phyloP scores from a whole-genome alignment of 1,139 yeast species.

The Candida neerlandica region DNA sequence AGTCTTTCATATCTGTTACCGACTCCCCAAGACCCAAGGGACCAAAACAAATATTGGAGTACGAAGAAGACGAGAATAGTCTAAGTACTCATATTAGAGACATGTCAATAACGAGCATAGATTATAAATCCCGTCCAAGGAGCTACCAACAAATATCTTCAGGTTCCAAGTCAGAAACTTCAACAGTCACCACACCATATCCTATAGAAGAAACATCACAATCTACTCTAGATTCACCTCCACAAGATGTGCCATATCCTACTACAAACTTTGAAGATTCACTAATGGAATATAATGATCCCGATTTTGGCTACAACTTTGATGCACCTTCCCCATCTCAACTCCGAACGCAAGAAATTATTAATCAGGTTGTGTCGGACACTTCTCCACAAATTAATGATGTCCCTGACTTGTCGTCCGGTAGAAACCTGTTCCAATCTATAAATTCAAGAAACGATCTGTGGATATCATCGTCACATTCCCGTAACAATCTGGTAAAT shows the following conservation, averaged over 20 bases:
- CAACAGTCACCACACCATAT: constrained; percentile 8
- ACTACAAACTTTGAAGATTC: constrained; percentile 12
- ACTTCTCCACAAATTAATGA: constrained; percentile 12
- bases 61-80: constrained; percentile 19
- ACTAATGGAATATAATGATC: constrained; percentile 7
- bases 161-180: constrained; percentile 11
- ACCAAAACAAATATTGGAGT: constrained; percentile 43
- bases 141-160: constrained; percentile 18
- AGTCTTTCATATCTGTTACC: constrained; percentile 17
- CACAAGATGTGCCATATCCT: constrained; percentile 12
- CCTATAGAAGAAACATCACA: constrained; percentile 9
- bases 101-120: constrained; percentile 1
- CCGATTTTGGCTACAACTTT: constrained; percentile 5
- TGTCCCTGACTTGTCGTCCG: constrained; percentile 14
- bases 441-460: background rate
- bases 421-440: constrained; percentile 4
- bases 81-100: background rate
- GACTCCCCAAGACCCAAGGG: constrained; percentile 48
- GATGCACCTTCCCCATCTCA: constrained; percentile 12
- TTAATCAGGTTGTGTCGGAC: constrained; percentile 8
- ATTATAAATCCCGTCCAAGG: constrained; percentile 6
- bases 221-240: background rate
- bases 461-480: constrained; percentile 6
- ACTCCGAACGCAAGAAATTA: constrained; percentile 12
- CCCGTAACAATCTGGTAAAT: constrained; percentile 1